A percentile compares a stretch with the other conserved stretches of the same genome.
Evolutionary conservation across 2,329 filamentous ascomycete species (phyloP).

Genomic region (Hypoxylon sp.): DNA sequence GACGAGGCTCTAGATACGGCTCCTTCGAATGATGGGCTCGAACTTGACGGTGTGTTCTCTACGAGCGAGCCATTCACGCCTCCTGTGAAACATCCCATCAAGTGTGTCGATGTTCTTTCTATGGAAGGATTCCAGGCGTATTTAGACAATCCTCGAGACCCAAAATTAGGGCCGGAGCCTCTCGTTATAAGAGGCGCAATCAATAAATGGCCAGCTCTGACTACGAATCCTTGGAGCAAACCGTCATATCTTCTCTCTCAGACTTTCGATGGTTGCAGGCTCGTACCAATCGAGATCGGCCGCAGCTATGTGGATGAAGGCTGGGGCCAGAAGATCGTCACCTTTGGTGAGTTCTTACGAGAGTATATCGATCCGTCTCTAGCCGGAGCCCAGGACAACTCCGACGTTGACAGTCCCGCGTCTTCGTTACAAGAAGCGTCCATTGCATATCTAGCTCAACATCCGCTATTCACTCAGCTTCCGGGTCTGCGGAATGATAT

Average conservation of each 20-base stretch:
- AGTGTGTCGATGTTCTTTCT: conserved; percentile 59
- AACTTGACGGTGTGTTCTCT: conserved; percentile 49
- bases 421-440: conserved; percentile 18
- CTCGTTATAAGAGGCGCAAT: conserved; percentile 77
- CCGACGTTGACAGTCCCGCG: not conserved
- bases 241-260: conserved; percentile 78
- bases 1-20: not conserved
- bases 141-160: conserved; percentile 61
- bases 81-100: conserved; percentile 57
- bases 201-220: conserved; percentile 82
- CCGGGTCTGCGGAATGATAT: conserved; percentile 82
- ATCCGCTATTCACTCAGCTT: conserved; percentile 87
- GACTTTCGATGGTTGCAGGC: conserved; percentile 80
- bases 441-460: conserved; percentile 91
- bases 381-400: not conserved
- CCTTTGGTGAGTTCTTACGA: conserved; percentile 77
- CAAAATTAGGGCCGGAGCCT: conserved; percentile 63
- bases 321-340: conserved; percentile 86
- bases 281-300: conserved; percentile 89
- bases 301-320: conserved; percentile 86
- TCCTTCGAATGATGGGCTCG: conserved; percentile 1
- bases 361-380: conserved; percentile 64
- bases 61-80: conserved; percentile 58
- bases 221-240: conserved; percentile 75
- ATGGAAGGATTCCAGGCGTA: conserved; percentile 73